A percentile compares a stretch with the other conserved stretches of the same genome.
phyloP scores from a whole-genome alignment of 2,329 filamentous ascomycete species.

The Calonectria hawksworthii region DNA sequence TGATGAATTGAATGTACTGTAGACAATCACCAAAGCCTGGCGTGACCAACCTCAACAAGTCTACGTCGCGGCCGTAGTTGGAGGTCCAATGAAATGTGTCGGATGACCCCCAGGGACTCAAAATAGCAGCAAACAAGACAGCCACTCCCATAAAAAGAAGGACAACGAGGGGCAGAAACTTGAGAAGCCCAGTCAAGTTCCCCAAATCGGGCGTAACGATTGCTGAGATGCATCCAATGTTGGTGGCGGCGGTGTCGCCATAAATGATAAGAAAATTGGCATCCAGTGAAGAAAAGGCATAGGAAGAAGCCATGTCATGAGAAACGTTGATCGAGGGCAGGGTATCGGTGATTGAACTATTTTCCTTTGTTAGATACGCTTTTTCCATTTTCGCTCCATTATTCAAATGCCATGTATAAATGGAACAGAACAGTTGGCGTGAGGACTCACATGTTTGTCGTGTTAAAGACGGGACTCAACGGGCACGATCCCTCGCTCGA shows the following conservation, averaged over 20 bases:
- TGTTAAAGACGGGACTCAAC: slow-evolving; percentile 78
- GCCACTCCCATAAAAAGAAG: slow-evolving; percentile 85
- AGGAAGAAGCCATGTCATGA: slow-evolving; percentile 84
- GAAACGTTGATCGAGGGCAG: slow-evolving; percentile 82
- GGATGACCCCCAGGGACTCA: slow-evolving; percentile 92
- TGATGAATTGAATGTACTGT: slow-evolving; percentile 95
- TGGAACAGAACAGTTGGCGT: neutral
- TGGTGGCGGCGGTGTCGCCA: slow-evolving; percentile 73
- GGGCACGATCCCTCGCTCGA: slow-evolving; percentile 79
- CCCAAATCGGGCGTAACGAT: slow-evolving; percentile 88
- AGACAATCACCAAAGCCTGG: slow-evolving; percentile 97
- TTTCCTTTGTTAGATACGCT: slow-evolving; percentile 12
- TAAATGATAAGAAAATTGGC: slow-evolving; percentile 81
- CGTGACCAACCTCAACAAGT: slow-evolving; percentile 91
- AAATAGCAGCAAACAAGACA: slow-evolving; percentile 86
- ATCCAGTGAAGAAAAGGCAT: slow-evolving; percentile 86
- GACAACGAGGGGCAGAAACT: slow-evolving; percentile 83
- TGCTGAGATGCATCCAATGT: slow-evolving; percentile 86
- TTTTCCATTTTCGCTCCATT: slow-evolving; percentile 18
- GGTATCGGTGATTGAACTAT: slow-evolving; percentile 54
- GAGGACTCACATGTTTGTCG: slow-evolving; percentile 54
- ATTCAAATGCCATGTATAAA: neutral
- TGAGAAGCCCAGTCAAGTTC: slow-evolving; percentile 75
- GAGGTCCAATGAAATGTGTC: slow-evolving; percentile 97
- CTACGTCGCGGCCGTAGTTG: slow-evolving; percentile 95